Evolutionary conservation across 148 eudicot species (phyloP).

Genomic region (Oxyria digyna): DNA sequence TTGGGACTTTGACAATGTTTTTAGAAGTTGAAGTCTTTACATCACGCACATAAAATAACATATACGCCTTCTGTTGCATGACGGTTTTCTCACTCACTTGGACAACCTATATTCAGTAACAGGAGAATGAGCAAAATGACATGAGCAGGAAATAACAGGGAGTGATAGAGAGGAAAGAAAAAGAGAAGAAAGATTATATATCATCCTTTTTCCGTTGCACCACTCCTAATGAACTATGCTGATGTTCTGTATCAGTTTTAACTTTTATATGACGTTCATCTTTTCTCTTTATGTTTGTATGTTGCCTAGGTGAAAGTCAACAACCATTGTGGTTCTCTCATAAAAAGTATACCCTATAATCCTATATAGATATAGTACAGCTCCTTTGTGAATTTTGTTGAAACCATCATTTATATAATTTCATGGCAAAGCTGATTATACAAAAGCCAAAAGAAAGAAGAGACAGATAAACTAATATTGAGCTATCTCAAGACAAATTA

Average conservation of each 20-base stretch:
- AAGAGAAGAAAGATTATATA: not conserved
- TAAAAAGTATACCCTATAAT: too few relatives aligned
- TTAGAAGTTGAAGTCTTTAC: constrained; percentile 26
- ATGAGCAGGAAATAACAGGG: not conserved
- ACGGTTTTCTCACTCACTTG: constrained; percentile 70
- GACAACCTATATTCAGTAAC: constrained; percentile 37
- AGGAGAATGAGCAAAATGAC: not conserved
- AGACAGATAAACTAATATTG: not conserved
- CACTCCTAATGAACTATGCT: not conserved
- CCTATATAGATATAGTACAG: not conserved
- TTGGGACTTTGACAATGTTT: constrained; percentile 27
- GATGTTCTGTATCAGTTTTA: not conserved
- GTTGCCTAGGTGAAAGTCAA: not conserved
- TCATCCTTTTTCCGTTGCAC: not conserved
- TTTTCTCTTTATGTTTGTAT: not conserved
- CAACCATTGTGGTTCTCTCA: not conserved
- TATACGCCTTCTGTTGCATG: constrained; percentile 91
- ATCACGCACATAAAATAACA: constrained; percentile 80
- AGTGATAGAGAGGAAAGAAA: not conserved
- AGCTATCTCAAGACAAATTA: not conserved
- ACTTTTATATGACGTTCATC: not conserved
- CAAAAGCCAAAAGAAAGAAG: not conserved
- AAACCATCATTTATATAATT: not conserved
- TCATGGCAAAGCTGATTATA: too few relatives aligned
- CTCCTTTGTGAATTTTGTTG: not conserved